Evolutionary conservation across 352 stramenopile genomes (phyloP).

Genomic region (Phytophthora macrochlamydospora): DNA sequence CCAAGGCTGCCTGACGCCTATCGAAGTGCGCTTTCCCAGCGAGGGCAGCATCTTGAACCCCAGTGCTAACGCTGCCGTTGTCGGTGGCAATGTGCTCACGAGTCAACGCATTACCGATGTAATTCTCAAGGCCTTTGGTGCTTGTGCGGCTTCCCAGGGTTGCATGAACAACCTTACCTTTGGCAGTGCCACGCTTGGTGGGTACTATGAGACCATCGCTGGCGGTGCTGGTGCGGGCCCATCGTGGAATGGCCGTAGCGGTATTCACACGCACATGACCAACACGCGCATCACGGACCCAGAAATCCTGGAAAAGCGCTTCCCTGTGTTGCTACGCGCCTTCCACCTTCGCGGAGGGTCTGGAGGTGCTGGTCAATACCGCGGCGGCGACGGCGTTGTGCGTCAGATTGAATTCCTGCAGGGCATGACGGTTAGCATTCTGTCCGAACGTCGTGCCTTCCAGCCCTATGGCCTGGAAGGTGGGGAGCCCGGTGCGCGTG

Average conservation of each 20-base stretch:
- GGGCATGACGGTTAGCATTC: slow-evolving; percentile 96
- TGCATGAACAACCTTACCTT: slow-evolving; percentile 99
- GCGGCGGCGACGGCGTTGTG: slow-evolving; percentile 96
- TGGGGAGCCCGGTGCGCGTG: slow-evolving; percentile 87
- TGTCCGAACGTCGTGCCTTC: slow-evolving; percentile 96
- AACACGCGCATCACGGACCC: slow-evolving; percentile 99
- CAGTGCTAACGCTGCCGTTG: slow-evolving; percentile 94
- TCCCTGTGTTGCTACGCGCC: slow-evolving; percentile 87
- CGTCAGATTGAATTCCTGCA: slow-evolving; percentile 96
- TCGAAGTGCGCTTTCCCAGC: slow-evolving; percentile 95
- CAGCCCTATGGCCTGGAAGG: slow-evolving; percentile 95
- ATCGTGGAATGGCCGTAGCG: slow-evolving; percentile 95
- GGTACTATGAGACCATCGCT: slow-evolving; percentile 99
- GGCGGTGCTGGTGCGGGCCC: slow-evolving; percentile 96
- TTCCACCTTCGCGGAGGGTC: slow-evolving; percentile 88
- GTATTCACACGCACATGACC: slow-evolving; percentile 99
- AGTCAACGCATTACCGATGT: slow-evolving; percentile 98
- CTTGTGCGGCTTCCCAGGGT: slow-evolving; percentile 96
- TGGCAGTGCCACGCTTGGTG: slow-evolving; percentile 92
- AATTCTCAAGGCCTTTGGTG: slow-evolving; percentile 96
- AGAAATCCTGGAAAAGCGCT: slow-evolving; percentile 99
- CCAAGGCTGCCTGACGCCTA: slow-evolving; percentile 95
- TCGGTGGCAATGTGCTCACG: slow-evolving; percentile 98
- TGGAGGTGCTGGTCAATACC: slow-evolving; percentile 91
- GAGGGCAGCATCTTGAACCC: slow-evolving; percentile 96